phyloP scores from a whole-genome alignment of 345 rosid species.

The Rubroshorea leprosula region DNA sequence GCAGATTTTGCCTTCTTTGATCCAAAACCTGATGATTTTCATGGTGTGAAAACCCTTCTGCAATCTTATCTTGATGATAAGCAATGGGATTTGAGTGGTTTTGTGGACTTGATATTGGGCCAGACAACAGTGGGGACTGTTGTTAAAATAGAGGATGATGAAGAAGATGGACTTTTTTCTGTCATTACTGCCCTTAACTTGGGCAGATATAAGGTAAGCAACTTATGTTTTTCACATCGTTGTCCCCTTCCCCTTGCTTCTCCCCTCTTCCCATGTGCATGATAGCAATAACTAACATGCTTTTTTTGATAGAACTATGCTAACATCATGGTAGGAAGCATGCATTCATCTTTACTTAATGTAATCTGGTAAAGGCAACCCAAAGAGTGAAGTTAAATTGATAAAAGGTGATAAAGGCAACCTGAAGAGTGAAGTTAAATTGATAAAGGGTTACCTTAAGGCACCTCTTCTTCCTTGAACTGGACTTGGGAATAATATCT shows the following conservation, averaged over 20 bases:
- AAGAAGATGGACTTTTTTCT: slow-evolving; percentile 59
- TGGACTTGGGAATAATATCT: no score
- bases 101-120: slow-evolving; percentile 73
- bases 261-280: neutral
- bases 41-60: slow-evolving; percentile 67
- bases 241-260: neutral
- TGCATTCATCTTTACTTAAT: neutral
- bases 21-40: slow-evolving; percentile 74
- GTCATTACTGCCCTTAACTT: slow-evolving; percentile 61
- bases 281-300: neutral
- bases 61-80: slow-evolving; percentile 61
- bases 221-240: neutral
- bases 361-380: neutral
- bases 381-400: neutral
- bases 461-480: no score
- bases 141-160: slow-evolving; percentile 75
- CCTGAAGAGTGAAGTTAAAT: neutral
- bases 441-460: neutral
- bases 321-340: neutral
- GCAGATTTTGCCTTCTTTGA: slow-evolving; percentile 92
- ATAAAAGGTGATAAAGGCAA: slow-evolving; percentile 3
- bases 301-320: neutral
- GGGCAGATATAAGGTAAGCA: slow-evolving; percentile 68
- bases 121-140: slow-evolving; percentile 92
- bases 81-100: slow-evolving; percentile 88